Base-by-base conservation (phyloP, 352 stramenopile genomes). In the Salisapilia sapeloensis region DNA sequence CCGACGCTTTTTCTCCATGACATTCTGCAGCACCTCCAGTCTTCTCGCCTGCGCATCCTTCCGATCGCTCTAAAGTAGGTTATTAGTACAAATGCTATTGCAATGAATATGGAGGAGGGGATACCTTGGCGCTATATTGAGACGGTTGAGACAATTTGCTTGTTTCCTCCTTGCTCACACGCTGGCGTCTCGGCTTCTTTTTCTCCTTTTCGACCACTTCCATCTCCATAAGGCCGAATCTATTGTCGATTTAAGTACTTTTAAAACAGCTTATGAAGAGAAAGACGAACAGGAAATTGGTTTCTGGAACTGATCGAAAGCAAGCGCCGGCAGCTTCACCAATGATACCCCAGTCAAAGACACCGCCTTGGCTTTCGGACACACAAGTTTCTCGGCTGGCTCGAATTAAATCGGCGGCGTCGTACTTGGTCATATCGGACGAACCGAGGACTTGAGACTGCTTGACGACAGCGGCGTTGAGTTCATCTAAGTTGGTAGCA, bases 351-450 rank as follows among this genome's bases (percentile, higher is more conserved):
- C 71, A 87, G 44, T 87, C 71, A 17, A 87, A 80, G 0, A 36
- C 38, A 4, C 40, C 42, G 9, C 35, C 54, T 43, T 13, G 48
- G 8, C 24, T 51, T 6, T 82, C 57, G 0, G 42, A 30, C 1
- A 29, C 35, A 29, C 63, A 83, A 6, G 46, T 50, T n/a, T 65
- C 47, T 4, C 58, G 55, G 9, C 46, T 59, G 13, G 46, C 35
- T 11, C 56, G 58, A 37, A 87, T 81, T 6, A 87, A 46, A 20
- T 87, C 67, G 5, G 45, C 37, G 7, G 60, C 49, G 29, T 87
- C 71, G 36, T 70, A 87, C 62, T 87, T 83, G 33, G 66, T 83
- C 15, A 83, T 41, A 36, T 87, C 67, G 34, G 63, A 84, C 0
- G 71, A 55, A 11, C 67, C 60, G 19, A 87, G 44, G 1, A 65